Conservation (phyloP, 179 eudicot species). For the Spinacia oleracea region DNA sequence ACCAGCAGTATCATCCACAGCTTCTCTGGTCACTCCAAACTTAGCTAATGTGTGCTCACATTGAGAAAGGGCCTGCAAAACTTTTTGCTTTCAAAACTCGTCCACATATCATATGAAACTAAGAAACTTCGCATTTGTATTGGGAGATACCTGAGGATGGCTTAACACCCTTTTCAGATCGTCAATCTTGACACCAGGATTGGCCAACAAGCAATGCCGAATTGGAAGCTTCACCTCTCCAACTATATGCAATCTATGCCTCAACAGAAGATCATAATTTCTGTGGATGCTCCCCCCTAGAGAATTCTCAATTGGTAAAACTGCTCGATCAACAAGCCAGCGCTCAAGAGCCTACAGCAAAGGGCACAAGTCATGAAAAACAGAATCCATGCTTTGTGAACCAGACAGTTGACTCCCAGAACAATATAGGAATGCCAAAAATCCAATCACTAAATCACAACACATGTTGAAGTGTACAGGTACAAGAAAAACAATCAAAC, state of each 20-base stretch:
- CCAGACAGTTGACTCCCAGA: neutral
- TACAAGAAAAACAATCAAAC: neutral
- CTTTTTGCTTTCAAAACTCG: conserved; percentile 7
- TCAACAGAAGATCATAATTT: conserved; percentile 86
- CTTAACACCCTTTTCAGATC: conserved; percentile 82
- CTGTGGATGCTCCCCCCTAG: conserved; percentile 97
- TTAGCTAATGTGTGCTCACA: conserved; percentile 83
- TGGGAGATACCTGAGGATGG: conserved; percentile 79
- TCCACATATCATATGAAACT: conserved; percentile 1
- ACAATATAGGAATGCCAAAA: neutral
- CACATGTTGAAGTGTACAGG: neutral
- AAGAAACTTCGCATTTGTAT: neutral
- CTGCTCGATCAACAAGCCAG: conserved; percentile 97
- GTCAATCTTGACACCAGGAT: conserved; percentile 66
- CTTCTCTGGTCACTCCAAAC: conserved; percentile 81
- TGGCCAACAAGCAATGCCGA: conserved; percentile 87
- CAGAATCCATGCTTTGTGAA: neutral
- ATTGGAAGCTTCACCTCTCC: conserved; percentile 96
- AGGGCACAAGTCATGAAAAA: neutral
- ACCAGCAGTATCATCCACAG: conserved; percentile 97
- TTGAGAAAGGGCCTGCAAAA: conserved; percentile 90
- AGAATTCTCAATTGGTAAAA: conserved; percentile 95
- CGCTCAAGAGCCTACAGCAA: conserved; percentile 73
- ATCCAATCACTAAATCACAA: neutral
- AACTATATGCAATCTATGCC: conserved; percentile 87